Base-by-base conservation (phyloP, 2,329 filamentous ascomycete genomes). In the Emericellopsis cladophorae region DNA sequence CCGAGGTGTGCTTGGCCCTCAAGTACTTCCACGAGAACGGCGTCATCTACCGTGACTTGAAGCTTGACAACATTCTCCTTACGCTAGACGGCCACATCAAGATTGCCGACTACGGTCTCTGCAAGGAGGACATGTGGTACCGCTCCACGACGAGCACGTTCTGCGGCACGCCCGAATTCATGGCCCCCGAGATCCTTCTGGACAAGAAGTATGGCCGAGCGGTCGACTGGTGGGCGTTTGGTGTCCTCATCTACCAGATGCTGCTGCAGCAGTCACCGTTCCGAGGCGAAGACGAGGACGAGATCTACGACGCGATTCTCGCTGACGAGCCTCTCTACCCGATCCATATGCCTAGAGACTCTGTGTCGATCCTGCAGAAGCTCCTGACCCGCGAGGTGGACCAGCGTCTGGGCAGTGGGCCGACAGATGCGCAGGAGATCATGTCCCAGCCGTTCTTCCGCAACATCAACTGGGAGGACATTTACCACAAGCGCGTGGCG, bases 121-220 rank as follows among this genome's bases (percentile, higher is more conserved):
- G 93, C 69, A 98, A 98, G 65, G 92, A 98, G 59, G 89, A 98
- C 53, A 98, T 98, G 92, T 98, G 90, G 89, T 98, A 93, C 57
- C 88, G 88, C 35, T 90, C 85, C 42, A 95, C 85, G 3, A 98
- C 92, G 0, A 90, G 89, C 65, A 98, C 92, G 7, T 98, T 98
- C 69, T 98, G 92, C 58, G 92, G 92, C 61, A 98, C 92, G n/a
- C 92, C 92, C 14, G 92, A 98, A 58, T 98, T 98, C 51, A 98
- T 98, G 92, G 92, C 92, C 8, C 92, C 92, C 8, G 92, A 98
- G 83, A 98, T 98, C 64, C 68, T 98, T 31, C 72, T 96, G 43
- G 92, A 98, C 60, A 98, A 98, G 71, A 96, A 95, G 58, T 98
- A 98, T 54, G 90, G 89, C 36, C 82, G 92, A 44, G 87, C 92